phyloP scores from a whole-genome alignment of 176 grass and related monocot species.

The Neostapfia colusana region DNA sequence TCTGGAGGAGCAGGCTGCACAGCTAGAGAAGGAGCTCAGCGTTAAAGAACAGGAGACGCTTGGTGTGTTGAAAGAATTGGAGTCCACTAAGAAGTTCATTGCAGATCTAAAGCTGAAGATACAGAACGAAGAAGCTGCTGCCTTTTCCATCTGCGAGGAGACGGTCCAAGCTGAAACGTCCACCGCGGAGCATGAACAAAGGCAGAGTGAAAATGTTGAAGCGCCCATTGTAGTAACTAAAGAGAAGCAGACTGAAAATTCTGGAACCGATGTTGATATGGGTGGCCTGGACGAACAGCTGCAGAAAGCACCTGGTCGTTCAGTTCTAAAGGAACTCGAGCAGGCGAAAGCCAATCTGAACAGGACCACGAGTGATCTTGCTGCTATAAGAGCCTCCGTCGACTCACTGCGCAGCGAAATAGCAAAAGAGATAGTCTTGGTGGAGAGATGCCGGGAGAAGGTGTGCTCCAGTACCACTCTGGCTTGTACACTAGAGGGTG shows the following conservation, averaged over 20 bases:
- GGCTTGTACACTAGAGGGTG: constrained; percentile 59
- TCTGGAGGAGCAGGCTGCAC: constrained; percentile 50
- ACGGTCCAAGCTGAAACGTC: background rate
- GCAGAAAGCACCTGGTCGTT: constrained; percentile 21
- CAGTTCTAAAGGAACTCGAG: constrained; percentile 61
- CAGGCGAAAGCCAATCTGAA: constrained; percentile 62
- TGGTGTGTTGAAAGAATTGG: constrained; percentile 58
- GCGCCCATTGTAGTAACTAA: background rate
- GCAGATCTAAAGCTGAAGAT: constrained; percentile 65
- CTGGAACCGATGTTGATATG: constrained; percentile 7
- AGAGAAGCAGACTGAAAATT: background rate
- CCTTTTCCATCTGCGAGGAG: background rate
- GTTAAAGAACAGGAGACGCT: constrained; percentile 75
- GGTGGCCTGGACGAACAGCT: background rate
- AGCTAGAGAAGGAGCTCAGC: constrained; percentile 70
- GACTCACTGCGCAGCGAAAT: constrained; percentile 51
- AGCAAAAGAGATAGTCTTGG: constrained; percentile 55
- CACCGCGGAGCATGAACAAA: background rate
- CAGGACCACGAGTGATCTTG: constrained; percentile 60
- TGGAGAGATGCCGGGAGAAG: constrained; percentile 54
- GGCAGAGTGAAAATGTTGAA: background rate
- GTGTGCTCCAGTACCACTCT: constrained; percentile 40
- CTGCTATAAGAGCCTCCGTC: constrained; percentile 47
- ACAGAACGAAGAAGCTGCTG: constrained; percentile 30
- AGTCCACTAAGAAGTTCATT: constrained; percentile 64